These are phyloP conservation scores for Besnoitia besnoiti DNA, from an alignment of 169 alveolate genomes.

Conservation along the genomic window DNA sequence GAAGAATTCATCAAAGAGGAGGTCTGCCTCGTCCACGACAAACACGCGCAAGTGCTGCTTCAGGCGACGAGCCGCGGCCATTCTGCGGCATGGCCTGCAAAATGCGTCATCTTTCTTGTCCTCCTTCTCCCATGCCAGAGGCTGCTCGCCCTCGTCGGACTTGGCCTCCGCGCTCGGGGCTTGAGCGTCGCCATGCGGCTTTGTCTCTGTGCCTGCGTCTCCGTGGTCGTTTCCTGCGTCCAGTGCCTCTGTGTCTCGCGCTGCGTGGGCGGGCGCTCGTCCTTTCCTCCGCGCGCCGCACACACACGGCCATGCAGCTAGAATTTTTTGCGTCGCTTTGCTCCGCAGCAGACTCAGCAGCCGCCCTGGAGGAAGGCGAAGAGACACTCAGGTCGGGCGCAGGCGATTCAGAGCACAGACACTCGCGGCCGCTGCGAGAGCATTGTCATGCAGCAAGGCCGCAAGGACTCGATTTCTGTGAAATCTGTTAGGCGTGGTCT, in stretches of 20 bases:
- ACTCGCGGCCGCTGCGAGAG: too few relatives aligned
- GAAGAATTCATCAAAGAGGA: slow-evolving; percentile 70
- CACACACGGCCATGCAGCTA: background rate
- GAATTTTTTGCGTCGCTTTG: background rate
- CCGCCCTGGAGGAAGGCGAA: slow-evolving; percentile 5
- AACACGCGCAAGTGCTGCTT: slow-evolving; percentile 46
- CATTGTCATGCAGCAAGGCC: too few relatives aligned
- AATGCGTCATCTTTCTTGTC: background rate
- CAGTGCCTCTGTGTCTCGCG: background rate
- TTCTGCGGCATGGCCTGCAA: slow-evolving; percentile 1
- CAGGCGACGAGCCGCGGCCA: background rate
- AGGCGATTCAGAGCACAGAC: too few relatives aligned
- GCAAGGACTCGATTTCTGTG: too few relatives aligned
- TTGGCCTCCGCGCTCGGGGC: background rate
- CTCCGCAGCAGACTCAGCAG: slow-evolving; percentile 13
- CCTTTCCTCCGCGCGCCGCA: background rate
- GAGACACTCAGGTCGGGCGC: too few relatives aligned
- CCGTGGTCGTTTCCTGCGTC: background rate
- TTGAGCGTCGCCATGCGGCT: background rate
- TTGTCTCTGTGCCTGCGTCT: background rate
- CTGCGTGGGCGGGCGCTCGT: background rate
- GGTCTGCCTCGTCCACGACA: slow-evolving; percentile 74
- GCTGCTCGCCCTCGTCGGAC: background rate
- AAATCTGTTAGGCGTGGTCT: too few relatives aligned
- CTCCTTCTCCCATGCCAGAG: background rate